Evolutionary conservation across 345 rosid genomes (phyloP).

Genomic region (Populus deltoides): DNA sequence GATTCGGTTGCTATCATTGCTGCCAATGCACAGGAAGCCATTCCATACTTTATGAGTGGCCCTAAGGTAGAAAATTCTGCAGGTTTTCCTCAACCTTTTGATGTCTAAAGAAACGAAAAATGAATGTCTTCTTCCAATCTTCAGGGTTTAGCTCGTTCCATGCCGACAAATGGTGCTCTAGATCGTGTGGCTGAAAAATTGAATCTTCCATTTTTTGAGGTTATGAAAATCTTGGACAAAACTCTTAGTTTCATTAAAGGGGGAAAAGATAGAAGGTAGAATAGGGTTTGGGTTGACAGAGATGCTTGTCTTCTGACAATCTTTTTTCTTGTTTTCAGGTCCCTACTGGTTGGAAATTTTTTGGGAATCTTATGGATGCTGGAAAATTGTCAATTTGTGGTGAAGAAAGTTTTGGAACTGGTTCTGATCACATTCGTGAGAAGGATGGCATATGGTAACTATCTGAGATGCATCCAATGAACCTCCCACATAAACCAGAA

Average conservation of each 20-base stretch:
- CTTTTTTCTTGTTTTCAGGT: slow-evolving; percentile 48
- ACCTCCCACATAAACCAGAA: not conserved
- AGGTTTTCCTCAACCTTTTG: not conserved
- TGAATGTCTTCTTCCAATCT: slow-evolving; percentile 17
- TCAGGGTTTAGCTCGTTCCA: slow-evolving; percentile 91
- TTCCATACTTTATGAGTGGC: slow-evolving; percentile 75
- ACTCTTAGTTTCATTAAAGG: not conserved
- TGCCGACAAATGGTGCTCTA: slow-evolving; percentile 98
- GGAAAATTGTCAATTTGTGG: slow-evolving; percentile 91
- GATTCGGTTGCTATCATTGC: slow-evolving; percentile 95
- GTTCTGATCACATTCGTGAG: slow-evolving; percentile 95
- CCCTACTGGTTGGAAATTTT: slow-evolving; percentile 96
- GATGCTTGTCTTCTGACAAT: slow-evolving; percentile 11
- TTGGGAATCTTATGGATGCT: slow-evolving; percentile 97
- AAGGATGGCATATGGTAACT: slow-evolving; percentile 94
- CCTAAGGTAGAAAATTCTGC: slow-evolving; percentile 55
- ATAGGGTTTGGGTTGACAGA: not conserved
- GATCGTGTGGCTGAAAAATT: slow-evolving; percentile 87
- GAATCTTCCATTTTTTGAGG: slow-evolving; percentile 86
- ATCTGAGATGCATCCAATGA: slow-evolving; percentile 1
- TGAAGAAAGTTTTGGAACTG: slow-evolving; percentile 97
- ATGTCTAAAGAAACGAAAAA: not conserved
- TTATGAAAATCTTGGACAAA: slow-evolving; percentile 21
- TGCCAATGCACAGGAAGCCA: slow-evolving; percentile 79
- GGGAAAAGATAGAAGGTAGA: not conserved